Conservation (phyloP, 2,329 filamentous ascomycete species). For the Drechslerella coelobrocha region DNA sequence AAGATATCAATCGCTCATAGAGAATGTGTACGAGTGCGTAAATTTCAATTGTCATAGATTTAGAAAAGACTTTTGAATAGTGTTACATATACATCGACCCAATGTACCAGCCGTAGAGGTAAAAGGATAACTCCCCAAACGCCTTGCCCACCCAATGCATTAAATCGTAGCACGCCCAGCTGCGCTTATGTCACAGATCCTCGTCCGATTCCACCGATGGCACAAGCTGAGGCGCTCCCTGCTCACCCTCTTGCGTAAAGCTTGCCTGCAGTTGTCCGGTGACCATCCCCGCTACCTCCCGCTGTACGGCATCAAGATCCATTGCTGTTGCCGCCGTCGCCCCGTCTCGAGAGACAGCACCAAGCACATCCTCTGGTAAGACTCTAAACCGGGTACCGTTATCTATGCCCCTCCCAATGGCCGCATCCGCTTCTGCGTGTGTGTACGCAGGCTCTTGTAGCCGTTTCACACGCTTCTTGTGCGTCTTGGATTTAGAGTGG, state of each 20-base stretch:
- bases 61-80: too few species aligned
- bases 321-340: constrained; percentile 16
- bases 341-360: constrained; percentile 19
- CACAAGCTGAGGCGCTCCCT: constrained; percentile 19
- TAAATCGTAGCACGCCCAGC: too few species aligned
- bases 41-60: too few species aligned
- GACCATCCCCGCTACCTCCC: too few species aligned
- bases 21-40: too few species aligned
- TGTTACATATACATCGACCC: too few species aligned
- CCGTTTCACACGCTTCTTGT: constrained; percentile 79
- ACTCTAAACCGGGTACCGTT: constrained; percentile 62
- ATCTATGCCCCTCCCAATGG: constrained; percentile 73
- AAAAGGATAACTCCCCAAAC: too few species aligned
- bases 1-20: not conserved
- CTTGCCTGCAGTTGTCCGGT: too few species aligned
- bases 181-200: constrained; percentile 6
- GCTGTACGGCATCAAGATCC: constrained; percentile 20
- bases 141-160: not conserved
- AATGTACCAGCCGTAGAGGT: too few species aligned
- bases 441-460: constrained; percentile 84
- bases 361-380: constrained; percentile 30
- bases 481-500: constrained; percentile 86
- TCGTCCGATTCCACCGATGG: constrained; percentile 19
- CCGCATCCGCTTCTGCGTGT: constrained; percentile 84
- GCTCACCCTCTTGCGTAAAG: not conserved